Base-by-base conservation (phyloP, 768 basidiomycete genomes). In the Coprinellus micaceus region DNA sequence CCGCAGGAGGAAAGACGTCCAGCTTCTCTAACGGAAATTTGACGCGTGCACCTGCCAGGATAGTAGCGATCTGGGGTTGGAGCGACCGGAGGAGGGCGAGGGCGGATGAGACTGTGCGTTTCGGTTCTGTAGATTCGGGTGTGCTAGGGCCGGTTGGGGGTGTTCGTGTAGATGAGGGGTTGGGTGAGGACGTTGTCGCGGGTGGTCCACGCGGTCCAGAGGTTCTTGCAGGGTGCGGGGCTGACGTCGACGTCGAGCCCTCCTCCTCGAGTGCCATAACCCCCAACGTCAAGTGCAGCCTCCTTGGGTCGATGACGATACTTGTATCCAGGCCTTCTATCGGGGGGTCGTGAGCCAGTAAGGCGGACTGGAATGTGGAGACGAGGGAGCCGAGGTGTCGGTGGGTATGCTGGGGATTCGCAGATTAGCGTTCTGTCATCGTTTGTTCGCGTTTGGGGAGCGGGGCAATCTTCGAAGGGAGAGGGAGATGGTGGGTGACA, bases 271-370 rank as follows among this genome's bases (percentile, higher is more conserved):
- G 82, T 0, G 79, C 70, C 85, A 91, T 86, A 1, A 89, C 87
- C 1, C 88, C 89, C 2, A 91, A 70, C 0, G 89, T 91, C 55
- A 91, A 69, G 67, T 91, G 89, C 41, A 90, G 69, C n/a, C 88
- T 67, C 10, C 75, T 64, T 0, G 81, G 80, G 41, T 78, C 74
- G 53, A 89, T 77, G 52, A 87, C 67, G 60, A 91, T 82, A 2
- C 79, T 75, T 9, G 62, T 63, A 67, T 91, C 85, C 3, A 91
- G 71, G 0, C 89, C 89, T 7, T 69, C 61, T 2, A 80, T 69
- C n/a, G 48, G 48, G 13, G 56, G 56, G 33, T 24, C 26, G 10
- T 21, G 33, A 7, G 21, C 39, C 7, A 57, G 21, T 21, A 53
- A 61, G 66, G 19, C 68, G 60, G 55, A 51, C 54, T 71, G 73